phyloP scores from a whole-genome alignment of 2,329 filamentous ascomycete species.

The Metarhizium rileyi region DNA sequence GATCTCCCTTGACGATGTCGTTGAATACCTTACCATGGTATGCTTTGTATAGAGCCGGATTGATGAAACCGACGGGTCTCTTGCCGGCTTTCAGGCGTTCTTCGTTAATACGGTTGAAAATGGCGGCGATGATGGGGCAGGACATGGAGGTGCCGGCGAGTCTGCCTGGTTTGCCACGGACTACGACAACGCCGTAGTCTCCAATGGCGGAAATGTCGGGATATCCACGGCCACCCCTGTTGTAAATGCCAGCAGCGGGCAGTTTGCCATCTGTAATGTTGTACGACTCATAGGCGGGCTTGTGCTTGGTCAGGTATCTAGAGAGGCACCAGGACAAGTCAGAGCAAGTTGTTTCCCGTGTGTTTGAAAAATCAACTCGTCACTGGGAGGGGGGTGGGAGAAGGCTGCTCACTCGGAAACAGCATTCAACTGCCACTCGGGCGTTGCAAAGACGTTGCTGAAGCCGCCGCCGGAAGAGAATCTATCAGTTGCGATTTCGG shows the following conservation, averaged over 20 bases:
- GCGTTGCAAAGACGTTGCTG: constrained; percentile 36
- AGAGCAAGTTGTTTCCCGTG: too few species aligned
- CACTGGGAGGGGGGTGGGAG: too few species aligned
- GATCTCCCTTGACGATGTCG: not conserved
- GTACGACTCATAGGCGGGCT: constrained; percentile 10
- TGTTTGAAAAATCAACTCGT: too few species aligned
- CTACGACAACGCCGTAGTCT: not conserved
- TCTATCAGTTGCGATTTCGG: constrained; percentile 15
- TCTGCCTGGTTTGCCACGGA: not conserved
- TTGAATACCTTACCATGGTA: not conserved
- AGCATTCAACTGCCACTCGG: constrained; percentile 33
- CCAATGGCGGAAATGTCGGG: constrained; percentile 39
- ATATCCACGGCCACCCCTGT: constrained; percentile 36
- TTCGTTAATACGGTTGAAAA: not conserved
- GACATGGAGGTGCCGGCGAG: not conserved
- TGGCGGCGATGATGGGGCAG: not conserved
- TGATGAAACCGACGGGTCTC: not conserved
- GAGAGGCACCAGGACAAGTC: too few species aligned
- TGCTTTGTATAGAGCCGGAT: not conserved
- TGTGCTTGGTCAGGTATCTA: not conserved
- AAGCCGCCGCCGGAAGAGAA: constrained; percentile 41
- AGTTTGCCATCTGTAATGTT: constrained; percentile 10
- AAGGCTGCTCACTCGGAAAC: constrained; percentile 9
- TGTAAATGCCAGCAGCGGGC: constrained; percentile 24
- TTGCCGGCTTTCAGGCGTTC: not conserved